Evolutionary conservation across 192 early-diverging fungal species (phyloP), one percentile per base, ranked within the genome.

Genomic region (Gonapodya prolifera): DNA sequence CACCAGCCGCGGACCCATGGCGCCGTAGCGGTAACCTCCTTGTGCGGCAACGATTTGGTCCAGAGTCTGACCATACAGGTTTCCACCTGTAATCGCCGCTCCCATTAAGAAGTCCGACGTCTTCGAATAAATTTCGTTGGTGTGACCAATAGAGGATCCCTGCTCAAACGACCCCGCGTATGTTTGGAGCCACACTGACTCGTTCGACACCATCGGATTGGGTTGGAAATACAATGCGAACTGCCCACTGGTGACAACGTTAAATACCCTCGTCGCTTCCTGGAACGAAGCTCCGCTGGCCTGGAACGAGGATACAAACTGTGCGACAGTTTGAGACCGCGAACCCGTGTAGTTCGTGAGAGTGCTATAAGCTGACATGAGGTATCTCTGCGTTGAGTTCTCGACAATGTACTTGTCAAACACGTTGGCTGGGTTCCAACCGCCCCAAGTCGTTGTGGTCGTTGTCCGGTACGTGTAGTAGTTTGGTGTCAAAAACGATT

Each of bases 371-470:
- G 18, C 18, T 18, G 18, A 2, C 71, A 73, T 32, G 8, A 73
- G 71, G 71, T 18, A 73, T 8, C 32, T 16, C 28, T 32, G 28
- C 28, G 71, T 30, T 8, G 28, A 2, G 71, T 30, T 32, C 8
- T 18, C 71, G 16, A 30, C 18, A 16, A 73, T 73, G 71, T 73
- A 73, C 71, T 73, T 73, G 71, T 73, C 71, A 18, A 73, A 32
- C 28, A 73, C 32, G 28, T 73, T 18, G 18, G 32, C 28, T 29
- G 18, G 71, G 28, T 73, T 18, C 71, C 71, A 73, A 13, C 71
- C 71, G 16, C 28, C 71, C 28, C 18, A 61, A 23, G 45, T 61
- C 8, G 45, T 61, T 30, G 71, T 16, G 29, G 71, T 73, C 2
- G 18, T 73, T 73, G 71, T 73, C 29, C 28, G 16, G 71, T 32